These are phyloP conservation scores for Rhodotorula diobovata DNA, from an alignment of 768 basidiomycete species.

Conservation along the genomic window DNA sequence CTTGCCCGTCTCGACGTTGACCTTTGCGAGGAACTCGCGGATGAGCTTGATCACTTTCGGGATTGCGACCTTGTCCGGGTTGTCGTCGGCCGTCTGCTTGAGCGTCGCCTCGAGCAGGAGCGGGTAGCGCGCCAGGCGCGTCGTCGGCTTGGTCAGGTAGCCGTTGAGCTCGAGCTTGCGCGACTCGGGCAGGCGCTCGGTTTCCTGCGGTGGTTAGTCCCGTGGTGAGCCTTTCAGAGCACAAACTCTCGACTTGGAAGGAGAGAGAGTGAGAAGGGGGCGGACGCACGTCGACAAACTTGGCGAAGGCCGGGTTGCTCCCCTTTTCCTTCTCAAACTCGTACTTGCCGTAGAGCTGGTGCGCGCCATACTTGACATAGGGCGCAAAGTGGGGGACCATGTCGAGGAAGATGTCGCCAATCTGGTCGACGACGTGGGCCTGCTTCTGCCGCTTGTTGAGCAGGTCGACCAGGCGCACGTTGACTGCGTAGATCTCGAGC, in stretches of 20 bases:
- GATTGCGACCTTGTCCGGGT: constrained; percentile 71
- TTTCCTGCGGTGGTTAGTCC: constrained; percentile 54
- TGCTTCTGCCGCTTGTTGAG: constrained; percentile 92
- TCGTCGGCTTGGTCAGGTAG: constrained; percentile 96
- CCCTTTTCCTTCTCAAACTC: constrained; percentile 99
- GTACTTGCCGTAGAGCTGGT: constrained; percentile 96
- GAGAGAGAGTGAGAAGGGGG: not conserved
- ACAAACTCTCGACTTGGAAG: not conserved
- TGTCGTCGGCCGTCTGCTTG: constrained; percentile 87
- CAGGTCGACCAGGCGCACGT: constrained; percentile 83
- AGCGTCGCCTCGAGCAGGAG: constrained; percentile 83
- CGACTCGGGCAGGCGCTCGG: constrained; percentile 88
- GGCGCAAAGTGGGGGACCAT: constrained; percentile 80
- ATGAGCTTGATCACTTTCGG: constrained; percentile 72
- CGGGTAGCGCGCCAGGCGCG: constrained; percentile 93
- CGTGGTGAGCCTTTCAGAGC: not conserved
- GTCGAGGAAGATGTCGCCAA: constrained; percentile 87
- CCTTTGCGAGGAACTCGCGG: constrained; percentile 74
- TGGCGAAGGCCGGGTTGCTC: constrained; percentile 82
- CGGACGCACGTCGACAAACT: constrained; percentile 86
- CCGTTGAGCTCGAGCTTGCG: constrained; percentile 95
- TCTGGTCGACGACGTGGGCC: constrained; percentile 83
- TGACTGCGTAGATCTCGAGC: constrained; percentile 85
- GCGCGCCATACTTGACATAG: constrained; percentile 90
- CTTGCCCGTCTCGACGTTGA: constrained; percentile 90